Base-by-base conservation (phyloP, 2,329 filamentous ascomycete genomes). In the Bisporella sp. region DNA sequence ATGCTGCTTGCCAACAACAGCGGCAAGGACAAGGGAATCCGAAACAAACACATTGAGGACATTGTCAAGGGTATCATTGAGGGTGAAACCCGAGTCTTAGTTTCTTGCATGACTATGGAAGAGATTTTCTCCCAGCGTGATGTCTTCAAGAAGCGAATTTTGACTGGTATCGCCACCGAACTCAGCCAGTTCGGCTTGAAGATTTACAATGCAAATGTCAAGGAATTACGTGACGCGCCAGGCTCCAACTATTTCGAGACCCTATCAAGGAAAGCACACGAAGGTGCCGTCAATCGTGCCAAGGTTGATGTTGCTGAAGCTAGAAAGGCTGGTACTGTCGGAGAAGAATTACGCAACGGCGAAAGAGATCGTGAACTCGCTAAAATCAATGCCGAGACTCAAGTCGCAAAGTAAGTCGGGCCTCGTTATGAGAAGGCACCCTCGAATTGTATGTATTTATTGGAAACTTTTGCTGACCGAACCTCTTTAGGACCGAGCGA, bases 61-160 rank as follows among this genome's bases (percentile, higher is more conserved):
- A 95, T 95, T 54, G 85, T 95, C 68, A 92, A 89, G 68, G 89
- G 88, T 53, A 90, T 95, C 66, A 93, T 95, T 59, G 88, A 95
- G 67, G 89, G 89, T 54, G 89, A 95, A 68, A 91, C 87, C 1
- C 79, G 89, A 52, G 85, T 89, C 5, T 81, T 95, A 48, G 87
- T 95, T 41, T 88, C 84, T 0, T 84, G 81, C 59, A 92, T 95
- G 86, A 92, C 87, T 1, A 59, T 59, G 52, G 57, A 60, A 30
- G 56, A 59, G 35, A 54, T 59, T 31, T 91, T 91, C 68, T 85
- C 82, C 53, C 84, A 88, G 68, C 75, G 87, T 33, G 83, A 87
- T 58, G 73, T 85, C 41, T 90, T 90, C 73, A 89, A 92, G 72
- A 78, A 77, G 58, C 82, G 85, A 57, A 85, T 87, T 59, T 85